Evolutionary conservation across 176 grass and related monocot species (phyloP), one percentile per base, ranked within the genome.

Genomic region (Lolium multiflorum): DNA sequence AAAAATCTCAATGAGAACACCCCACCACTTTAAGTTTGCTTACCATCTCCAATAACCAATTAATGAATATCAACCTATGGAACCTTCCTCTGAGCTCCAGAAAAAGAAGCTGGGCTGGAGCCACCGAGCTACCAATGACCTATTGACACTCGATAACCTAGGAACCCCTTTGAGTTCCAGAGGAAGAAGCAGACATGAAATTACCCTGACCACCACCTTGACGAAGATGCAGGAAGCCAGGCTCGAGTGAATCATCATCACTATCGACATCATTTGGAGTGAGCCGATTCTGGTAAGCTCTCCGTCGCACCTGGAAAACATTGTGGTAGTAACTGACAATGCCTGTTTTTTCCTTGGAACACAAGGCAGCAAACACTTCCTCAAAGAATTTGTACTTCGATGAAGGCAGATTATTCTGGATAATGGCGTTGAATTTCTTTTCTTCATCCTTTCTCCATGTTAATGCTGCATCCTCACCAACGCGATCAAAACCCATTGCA

Each of bases 321-420:
- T 94, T 94, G 87, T 89, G 75, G n/a, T 94, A 94, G 63, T 94
- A 94, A 55, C 77, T 87, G 63, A 87, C 89, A 78, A 91, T 28
- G 50, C 35, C 74, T 78, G 51, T 22, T 43, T 28, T 74, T 39
- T 57, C 57, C 68, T 91, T 94, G 65, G 4, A 87, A 72, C 16
- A 25, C 58, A 86, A 82, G 66, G 15, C 61, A 20, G 49, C 44
- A 71, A 20, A 41, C 39, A 94, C 77, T 25, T 87, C 65, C 24
- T 74, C 54, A 81, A 84, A 91, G 22, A 94, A 82, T 8, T 79
- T 79, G 63, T 93, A 55, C 18, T 35, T 85, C 48, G 82, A 83
- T 39, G 80, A 68, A 52, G 61, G 84, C 43, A 70, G 55, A 58
- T 87, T 91, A 20, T 56, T 26, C 21, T 65, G 49, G 43, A 94